Percentiles rank a stretch among this genome's conserved stretches.
Evolutionary conservation across 371 early-diverging fungal genomes (phyloP).

Genomic region (Basidiobolus meristosporus): DNA sequence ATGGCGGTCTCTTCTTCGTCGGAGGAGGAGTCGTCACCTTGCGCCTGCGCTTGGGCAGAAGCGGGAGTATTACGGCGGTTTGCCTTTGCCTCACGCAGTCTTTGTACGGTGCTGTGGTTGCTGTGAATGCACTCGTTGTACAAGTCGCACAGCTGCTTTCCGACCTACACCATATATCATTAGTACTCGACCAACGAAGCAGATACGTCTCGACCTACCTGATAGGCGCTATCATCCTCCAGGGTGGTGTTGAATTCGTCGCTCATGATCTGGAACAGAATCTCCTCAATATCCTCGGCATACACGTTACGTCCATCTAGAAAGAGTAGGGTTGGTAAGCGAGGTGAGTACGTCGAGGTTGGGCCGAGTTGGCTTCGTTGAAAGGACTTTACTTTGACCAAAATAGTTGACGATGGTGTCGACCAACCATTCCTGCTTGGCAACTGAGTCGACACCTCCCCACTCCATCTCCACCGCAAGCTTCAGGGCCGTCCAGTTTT

Average conservation of each 20-base stretch:
- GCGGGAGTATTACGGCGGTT: too few species aligned
- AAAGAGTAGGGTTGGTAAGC: not conserved
- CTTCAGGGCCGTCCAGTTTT: constrained; percentile 56
- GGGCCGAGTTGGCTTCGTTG: too few species aligned
- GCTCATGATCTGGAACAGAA: constrained; percentile 34
- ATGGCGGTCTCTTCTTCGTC: too few species aligned
- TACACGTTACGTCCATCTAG: constrained; percentile 37
- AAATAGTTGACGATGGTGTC: constrained; percentile 47
- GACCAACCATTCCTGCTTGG: constrained; percentile 59
- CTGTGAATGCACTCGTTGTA: not conserved
- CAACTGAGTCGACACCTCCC: constrained; percentile 54
- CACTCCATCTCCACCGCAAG: constrained; percentile 61
- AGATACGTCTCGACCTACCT: constrained; percentile 3
- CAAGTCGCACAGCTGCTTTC: not conserved
- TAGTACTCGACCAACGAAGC: not conserved
- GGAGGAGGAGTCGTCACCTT: too few species aligned
- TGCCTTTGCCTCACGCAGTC: too few species aligned
- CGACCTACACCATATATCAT: not conserved
- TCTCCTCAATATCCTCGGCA: constrained; percentile 34
- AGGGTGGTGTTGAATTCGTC: constrained; percentile 42
- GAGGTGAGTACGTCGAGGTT: not conserved
- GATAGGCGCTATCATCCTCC: constrained; percentile 33
- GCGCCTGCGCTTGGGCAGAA: too few species aligned
- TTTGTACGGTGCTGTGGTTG: not conserved
- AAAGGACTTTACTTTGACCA: constrained; percentile 27